A percentile compares a stretch with the other conserved stretches of the same genome.
phyloP scores from a whole-genome alignment of 2,329 filamentous ascomycete genomes.

The Boeremia lycopersici region DNA sequence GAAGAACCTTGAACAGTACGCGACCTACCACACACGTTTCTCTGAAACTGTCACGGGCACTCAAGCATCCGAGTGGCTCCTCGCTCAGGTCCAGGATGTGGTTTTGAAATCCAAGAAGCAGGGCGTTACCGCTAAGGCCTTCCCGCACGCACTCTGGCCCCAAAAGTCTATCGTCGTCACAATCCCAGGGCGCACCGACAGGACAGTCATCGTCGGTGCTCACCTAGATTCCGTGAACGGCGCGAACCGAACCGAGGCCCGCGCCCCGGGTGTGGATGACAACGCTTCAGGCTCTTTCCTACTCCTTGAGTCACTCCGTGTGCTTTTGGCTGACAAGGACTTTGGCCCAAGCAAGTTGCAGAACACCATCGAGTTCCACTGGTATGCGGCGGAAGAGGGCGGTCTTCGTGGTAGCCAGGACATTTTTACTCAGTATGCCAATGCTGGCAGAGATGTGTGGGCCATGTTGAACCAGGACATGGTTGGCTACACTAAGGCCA shows the following conservation, averaged over 20 bases:
- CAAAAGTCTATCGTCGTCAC: slow-evolving; percentile 89
- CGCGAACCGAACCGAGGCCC: slow-evolving; percentile 70
- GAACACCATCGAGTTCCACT: slow-evolving; percentile 95
- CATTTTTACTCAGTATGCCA: slow-evolving; percentile 80
- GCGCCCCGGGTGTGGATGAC: slow-evolving; percentile 87
- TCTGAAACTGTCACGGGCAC: slow-evolving; percentile 57
- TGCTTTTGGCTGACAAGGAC: slow-evolving; percentile 71
- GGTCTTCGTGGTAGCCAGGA: slow-evolving; percentile 85
- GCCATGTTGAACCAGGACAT: slow-evolving; percentile 99
- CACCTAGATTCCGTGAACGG: slow-evolving; percentile 95
- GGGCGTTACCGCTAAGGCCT: slow-evolving; percentile 63
- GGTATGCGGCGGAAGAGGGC: slow-evolving; percentile 89
- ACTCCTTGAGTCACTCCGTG: slow-evolving; percentile 85
- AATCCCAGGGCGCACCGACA: slow-evolving; percentile 81
- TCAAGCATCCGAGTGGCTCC: slow-evolving; percentile 84
- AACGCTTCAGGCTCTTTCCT: slow-evolving; percentile 91
- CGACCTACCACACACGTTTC: slow-evolving; percentile 27
- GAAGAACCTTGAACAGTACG: slow-evolving; percentile 23
- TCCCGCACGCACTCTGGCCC: slow-evolving; percentile 61
- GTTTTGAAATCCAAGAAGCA: slow-evolving; percentile 72
- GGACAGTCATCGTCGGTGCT: slow-evolving; percentile 84
- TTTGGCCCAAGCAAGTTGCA: slow-evolving; percentile 70
- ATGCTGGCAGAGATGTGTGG: slow-evolving; percentile 75
- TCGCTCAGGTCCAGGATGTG: slow-evolving; percentile 72
- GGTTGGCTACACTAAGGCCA: slow-evolving; percentile 69